Conservation (phyloP, 805 yeast genomes). For the Monosporozyma servazzii region DNA sequence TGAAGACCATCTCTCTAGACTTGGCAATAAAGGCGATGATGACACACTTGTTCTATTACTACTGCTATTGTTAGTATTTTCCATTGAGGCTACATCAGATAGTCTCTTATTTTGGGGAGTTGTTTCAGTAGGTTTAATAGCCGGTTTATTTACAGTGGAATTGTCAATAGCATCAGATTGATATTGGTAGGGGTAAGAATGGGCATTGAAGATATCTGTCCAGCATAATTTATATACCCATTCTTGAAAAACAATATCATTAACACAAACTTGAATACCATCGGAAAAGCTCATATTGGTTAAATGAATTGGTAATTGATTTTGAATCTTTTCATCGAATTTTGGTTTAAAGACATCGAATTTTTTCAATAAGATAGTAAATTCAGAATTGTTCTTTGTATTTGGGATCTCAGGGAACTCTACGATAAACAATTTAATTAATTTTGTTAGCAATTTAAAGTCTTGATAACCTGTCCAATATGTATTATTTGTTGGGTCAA, state of each 20-base stretch:
- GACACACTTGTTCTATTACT: neutral
- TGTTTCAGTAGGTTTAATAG: neutral
- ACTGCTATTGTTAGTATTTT: neutral
- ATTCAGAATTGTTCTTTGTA: slow-evolving; percentile 19
- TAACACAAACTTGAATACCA: slow-evolving; percentile 10
- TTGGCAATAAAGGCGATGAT: slow-evolving; percentile 15
- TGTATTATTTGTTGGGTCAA: slow-evolving; percentile 3
- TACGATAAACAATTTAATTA: slow-evolving; percentile 13
- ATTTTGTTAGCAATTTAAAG: slow-evolving; percentile 13
- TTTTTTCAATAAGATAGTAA: slow-evolving; percentile 10
- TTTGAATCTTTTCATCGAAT: slow-evolving; percentile 7
- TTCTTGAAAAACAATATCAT: slow-evolving; percentile 8
- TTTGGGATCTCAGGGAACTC: slow-evolving; percentile 21
- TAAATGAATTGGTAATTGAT: slow-evolving; percentile 11
- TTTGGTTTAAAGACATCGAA: slow-evolving; percentile 13
- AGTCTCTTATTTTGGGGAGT: slow-evolving; percentile 1
- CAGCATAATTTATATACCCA: slow-evolving; percentile 23
- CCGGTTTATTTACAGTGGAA: neutral
- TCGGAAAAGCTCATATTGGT: slow-evolving; percentile 4
- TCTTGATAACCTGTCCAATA: slow-evolving; percentile 23
- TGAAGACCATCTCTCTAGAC: slow-evolving; percentile 24
- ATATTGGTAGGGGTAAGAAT: slow-evolving; percentile 9
- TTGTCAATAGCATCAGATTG: neutral
- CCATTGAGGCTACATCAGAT: neutral
- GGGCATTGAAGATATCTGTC: slow-evolving; percentile 24